A percentile compares a stretch with the other conserved stretches of the same genome.
phyloP scores from a whole-genome alignment of 495 filamentous ascomycete species.

The Neurospora sp. region DNA sequence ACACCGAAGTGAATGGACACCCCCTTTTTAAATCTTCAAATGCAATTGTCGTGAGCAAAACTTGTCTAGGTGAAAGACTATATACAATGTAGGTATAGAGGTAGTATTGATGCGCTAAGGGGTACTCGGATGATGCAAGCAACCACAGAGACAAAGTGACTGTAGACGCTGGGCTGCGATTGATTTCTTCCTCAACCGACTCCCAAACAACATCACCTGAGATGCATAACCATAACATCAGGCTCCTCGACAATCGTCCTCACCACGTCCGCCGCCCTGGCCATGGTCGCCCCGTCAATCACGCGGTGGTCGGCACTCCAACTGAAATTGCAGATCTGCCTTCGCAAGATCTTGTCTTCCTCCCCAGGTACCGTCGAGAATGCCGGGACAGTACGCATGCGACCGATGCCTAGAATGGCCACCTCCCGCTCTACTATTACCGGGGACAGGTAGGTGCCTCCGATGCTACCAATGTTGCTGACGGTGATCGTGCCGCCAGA shows the following conservation, averaged over 20 bases:
- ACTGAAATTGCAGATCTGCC: slow-evolving; percentile 72
- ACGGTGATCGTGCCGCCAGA: slow-evolving; percentile 87
- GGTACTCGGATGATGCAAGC: neutral
- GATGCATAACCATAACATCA: slow-evolving; percentile 66
- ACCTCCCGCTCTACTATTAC: slow-evolving; percentile 86
- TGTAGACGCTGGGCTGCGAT: neutral
- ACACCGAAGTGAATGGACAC: neutral
- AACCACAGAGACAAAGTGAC: neutral
- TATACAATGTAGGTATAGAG: neutral
- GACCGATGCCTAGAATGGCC: slow-evolving; percentile 83
- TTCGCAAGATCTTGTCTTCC: slow-evolving; percentile 46
- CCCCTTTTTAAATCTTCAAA: neutral
- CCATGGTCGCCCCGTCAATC: slow-evolving; percentile 90
- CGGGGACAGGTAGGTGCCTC: slow-evolving; percentile 82
- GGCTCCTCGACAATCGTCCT: slow-evolving; percentile 69
- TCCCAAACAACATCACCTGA: slow-evolving; percentile 22
- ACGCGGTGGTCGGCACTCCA: slow-evolving; percentile 97
- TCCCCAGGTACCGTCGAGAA: slow-evolving; percentile 42
- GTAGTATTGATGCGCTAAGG: neutral
- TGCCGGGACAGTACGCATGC: slow-evolving; percentile 61
- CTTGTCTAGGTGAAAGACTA: neutral
- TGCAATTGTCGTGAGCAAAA: neutral
- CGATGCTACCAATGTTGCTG: slow-evolving; percentile 95
- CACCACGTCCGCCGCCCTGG: slow-evolving; percentile 74
- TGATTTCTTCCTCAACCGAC: neutral